These are phyloP conservation scores for Wolfiporia cocos DNA, from an alignment of 1,284 basidiomycete genomes.

Conservation along the genomic window DNA sequence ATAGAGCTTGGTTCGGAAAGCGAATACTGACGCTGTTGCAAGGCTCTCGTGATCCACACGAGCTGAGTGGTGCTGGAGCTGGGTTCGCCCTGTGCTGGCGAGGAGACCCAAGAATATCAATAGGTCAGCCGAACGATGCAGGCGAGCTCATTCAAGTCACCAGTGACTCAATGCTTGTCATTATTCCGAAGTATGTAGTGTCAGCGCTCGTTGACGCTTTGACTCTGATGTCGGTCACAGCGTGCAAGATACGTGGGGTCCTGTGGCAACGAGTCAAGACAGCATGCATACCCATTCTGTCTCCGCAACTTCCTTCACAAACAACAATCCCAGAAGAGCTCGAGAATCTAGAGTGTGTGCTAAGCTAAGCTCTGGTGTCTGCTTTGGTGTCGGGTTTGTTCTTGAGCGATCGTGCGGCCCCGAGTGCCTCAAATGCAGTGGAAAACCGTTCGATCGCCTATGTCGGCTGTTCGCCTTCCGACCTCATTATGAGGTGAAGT, in stretches of 20 bases:
- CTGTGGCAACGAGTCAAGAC: neutral
- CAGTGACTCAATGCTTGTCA: slow-evolving; percentile 77
- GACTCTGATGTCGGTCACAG: slow-evolving; percentile 8
- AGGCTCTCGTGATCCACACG: slow-evolving; percentile 86
- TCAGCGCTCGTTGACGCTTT: neutral
- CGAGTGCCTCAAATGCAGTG: slow-evolving; percentile 64
- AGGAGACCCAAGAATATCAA: slow-evolving; percentile 67
- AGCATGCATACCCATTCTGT: slow-evolving; percentile 1
- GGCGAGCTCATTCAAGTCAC: slow-evolving; percentile 81
- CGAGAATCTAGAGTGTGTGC: slow-evolving; percentile 58
- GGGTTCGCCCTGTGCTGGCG: slow-evolving; percentile 90
- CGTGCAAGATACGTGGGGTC: slow-evolving; percentile 25
- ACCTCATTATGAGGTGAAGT: slow-evolving; percentile 77
- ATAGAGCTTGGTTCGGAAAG: too few species aligned
- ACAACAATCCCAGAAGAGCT: slow-evolving; percentile 14
- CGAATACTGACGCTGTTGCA: too few species aligned
- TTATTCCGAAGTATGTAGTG: slow-evolving; percentile 72
- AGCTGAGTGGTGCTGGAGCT: slow-evolving; percentile 69
- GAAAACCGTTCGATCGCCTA: slow-evolving; percentile 64
- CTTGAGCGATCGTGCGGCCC: slow-evolving; percentile 82
- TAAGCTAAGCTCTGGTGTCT: slow-evolving; percentile 83
- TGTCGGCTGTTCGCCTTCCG: slow-evolving; percentile 83
- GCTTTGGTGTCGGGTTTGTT: slow-evolving; percentile 84
- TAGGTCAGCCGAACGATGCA: slow-evolving; percentile 74
- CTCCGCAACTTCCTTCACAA: slow-evolving; percentile 1